Base-by-base conservation (phyloP, 2,329 filamentous ascomycete species). In the Pyrenophora teres region DNA sequence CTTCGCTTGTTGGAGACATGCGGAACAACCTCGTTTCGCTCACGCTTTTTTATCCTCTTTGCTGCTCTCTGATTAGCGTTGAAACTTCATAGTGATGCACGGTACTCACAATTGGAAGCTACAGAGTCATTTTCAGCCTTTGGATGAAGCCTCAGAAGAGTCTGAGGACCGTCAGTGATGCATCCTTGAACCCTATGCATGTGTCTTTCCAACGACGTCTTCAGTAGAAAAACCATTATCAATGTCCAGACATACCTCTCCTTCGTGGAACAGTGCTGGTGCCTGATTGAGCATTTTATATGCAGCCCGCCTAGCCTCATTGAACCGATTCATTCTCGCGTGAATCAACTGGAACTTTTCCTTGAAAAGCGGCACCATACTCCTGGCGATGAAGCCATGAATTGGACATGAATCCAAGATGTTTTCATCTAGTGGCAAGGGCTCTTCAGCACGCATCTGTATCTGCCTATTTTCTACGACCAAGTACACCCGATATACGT, bases 1-100 rank as follows among this genome's bases (percentile, higher is more conserved):
- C 54, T 56, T 27, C 64, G 66, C 52, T 65, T 70, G 57, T 71
- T 71, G 12, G 60, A 47, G 3, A 55, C 27, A 35, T 71, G 69
- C 9, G 53, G 56, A 5, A 33, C 9, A 38, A 71, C 41, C 2
- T 62, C 55, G 9, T 55, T 54, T 1, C 31, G 50, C 4, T 16
- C 36, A 21, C 59, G 53, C 49, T 62, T 62, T 8, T 37, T 40
- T 3, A 44, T 13, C 16, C 21, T 51, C 3, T 40, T 46, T 15
- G 32, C 57, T 57, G 2, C 31, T n/a, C 0, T 10, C 39, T 25
- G 40, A 25, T 52, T 19, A 50, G 41, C 4, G 8, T 35, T 27
- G 4, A 6, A 13, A 16, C 6, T 6, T 32, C 10, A 32, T 18
- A n/a, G 12, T 6, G 1, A 12, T 19, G 4, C 5, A n/a, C 23